Conservation (phyloP, 176 grass and related monocot genomes). For the Hordeum vulgare region MorexV3_pseudomolecules_assembly NC_058522.1:542355125-542355624, state of each 20-base stretch:
- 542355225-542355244: not conserved
- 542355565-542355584: conserved; percentile 94
- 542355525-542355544: conserved; percentile 93
- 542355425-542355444: conserved; percentile 3
- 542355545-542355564: conserved; percentile 84
- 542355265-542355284: not conserved
- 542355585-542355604: conserved; percentile 96
- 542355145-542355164: not conserved
- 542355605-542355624: conserved; percentile 93
- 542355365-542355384: not conserved
- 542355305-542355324: not conserved
- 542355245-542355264: not conserved
- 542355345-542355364: not conserved
- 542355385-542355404: not conserved
- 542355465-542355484: conserved; percentile 94
- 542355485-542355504: conserved; percentile 87
- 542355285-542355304: not conserved
- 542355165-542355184: not conserved
- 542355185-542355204: not conserved
- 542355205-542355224: not conserved
- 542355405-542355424: not conserved
- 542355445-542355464: conserved; percentile 40
- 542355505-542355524: conserved; percentile 97
- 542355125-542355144: not conserved
- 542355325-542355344: not conserved